Evolutionary conservation across 352 stramenopile species (phyloP).

Genomic region (Phytophthora multivora): DNA sequence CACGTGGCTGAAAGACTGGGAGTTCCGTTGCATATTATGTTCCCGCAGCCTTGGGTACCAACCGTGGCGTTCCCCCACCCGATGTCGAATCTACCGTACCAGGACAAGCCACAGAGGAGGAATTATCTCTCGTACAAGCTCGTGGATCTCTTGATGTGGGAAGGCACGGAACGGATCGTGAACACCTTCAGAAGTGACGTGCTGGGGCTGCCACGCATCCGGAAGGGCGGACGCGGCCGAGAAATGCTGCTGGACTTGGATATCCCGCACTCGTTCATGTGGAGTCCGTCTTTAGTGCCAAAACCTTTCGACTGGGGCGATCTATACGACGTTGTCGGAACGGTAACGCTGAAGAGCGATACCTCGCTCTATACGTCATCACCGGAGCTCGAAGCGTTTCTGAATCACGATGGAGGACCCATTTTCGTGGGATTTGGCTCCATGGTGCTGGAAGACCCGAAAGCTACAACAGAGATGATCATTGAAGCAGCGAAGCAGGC

Average conservation of each 20-base stretch:
- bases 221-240: conserved; percentile 49
- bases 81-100: conserved; percentile 80
- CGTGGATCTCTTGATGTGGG: conserved; percentile 82
- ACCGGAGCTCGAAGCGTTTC: conserved; percentile 57
- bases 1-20: conserved; percentile 91
- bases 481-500: conserved; percentile 63
- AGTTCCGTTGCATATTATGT: conserved; percentile 93
- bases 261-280: conserved; percentile 90
- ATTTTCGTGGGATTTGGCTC: conserved; percentile 94
- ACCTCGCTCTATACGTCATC: conserved; percentile 43
- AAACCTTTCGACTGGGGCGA: conserved; percentile 89
- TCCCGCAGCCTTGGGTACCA: conserved; percentile 86
- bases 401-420: conserved; percentile 54
- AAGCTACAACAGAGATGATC: conserved; percentile 75
- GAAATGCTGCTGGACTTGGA: conserved; percentile 59
- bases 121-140: conserved; percentile 87
- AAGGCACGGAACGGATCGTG: conserved; percentile 59
- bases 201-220: conserved; percentile 53
- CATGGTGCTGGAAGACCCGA: conserved; percentile 91
- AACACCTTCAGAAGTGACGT: conserved; percentile 75
- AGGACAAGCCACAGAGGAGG: conserved; percentile 44
- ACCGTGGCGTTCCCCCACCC: conserved; percentile 91
- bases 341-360: conserved; percentile 53
- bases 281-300: conserved; percentile 80
- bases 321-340: conserved; percentile 87